Base-by-base conservation (phyloP, 2,329 filamentous ascomycete species). In the Epichloe brachyelytri region DNA sequence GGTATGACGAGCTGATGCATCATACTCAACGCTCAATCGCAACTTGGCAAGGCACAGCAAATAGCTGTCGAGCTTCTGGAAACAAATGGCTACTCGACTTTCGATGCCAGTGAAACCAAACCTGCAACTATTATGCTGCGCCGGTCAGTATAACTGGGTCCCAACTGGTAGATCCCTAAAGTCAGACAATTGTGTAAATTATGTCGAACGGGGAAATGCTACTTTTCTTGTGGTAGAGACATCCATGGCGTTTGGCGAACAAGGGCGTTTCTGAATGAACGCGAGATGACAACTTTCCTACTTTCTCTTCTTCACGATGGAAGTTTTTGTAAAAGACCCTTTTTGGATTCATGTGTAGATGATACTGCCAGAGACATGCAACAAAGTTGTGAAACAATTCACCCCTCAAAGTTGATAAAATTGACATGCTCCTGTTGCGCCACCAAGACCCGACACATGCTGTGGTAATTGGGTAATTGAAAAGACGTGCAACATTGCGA, bases 1-100 rank as follows among this genome's bases (percentile, higher is more conserved):
- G 59, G 65, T 40, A 62, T 66, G 57, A 53, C 60, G n/a, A 60
- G 58, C 38, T 68, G 50, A 49, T 48, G 26, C 12, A 19, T 4
- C 36, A 8, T 5, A 12, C 17, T 43, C 11, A 3, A 20, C 19
- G 7, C 11, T 11, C 12, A 20, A 43, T 20, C 20, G 5, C 40
- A 14, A n/a, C 37, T n/a, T 38, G 37, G 14, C 30, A 38, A 38
- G 2, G 37, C 43, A 20, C 17, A 36, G 17, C 30, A 20, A 4
- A 3, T 46, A n/a, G 26, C 43, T 36, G 8, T 46, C 6, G 30
- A 26, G 45, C 34, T 38, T 17, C 22, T 4, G 8, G 37, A 38
- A 14, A n/a, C 30, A 30, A 43, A 26, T 43, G 22, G 20, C 20
- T 7, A 5, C n/a, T 17, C 10, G n/a, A 30, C 14, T 19, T 20